Evolutionary conservation across 345 rosid genomes (phyloP).

Genomic region (Eucalyptus sp.): DNA sequence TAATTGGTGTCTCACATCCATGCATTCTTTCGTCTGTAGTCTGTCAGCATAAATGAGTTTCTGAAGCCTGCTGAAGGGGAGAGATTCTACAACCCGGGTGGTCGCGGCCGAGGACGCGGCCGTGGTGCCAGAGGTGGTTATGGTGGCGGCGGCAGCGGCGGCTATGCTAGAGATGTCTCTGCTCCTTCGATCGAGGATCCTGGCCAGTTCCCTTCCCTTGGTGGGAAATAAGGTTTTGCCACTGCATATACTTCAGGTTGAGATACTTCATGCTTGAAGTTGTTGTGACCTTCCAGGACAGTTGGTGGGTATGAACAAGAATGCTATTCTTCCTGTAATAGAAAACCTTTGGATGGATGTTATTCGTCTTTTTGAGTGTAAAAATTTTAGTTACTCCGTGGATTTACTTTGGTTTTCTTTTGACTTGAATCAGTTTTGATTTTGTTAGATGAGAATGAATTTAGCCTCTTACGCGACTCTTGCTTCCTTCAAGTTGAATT

Average conservation of each 20-base stretch:
- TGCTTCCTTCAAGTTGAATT: background rate
- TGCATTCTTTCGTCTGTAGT: conserved; percentile 14
- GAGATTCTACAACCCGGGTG: conserved; percentile 29
- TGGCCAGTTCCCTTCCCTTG: conserved; percentile 86
- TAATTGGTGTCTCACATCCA: background rate
- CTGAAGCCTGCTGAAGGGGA: conserved; percentile 94
- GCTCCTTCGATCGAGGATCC: conserved; percentile 75
- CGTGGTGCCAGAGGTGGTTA: conserved; percentile 42
- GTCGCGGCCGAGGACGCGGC: conserved; percentile 76
- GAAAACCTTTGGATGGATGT: background rate
- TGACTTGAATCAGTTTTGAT: background rate
- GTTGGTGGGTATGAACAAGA: conserved; percentile 1
- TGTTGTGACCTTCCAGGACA: background rate
- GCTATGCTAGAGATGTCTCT: conserved; percentile 11
- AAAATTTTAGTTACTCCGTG: background rate
- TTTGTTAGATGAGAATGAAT: background rate
- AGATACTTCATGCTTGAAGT: background rate
- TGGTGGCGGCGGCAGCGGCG: background rate
- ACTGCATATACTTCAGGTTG: background rate
- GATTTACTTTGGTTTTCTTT: background rate
- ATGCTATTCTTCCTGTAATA: conserved; percentile 9
- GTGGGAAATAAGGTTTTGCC: conserved; percentile 53
- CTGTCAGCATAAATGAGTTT: conserved; percentile 88
- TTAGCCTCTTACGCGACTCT: background rate
- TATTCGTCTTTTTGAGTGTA: background rate